Evolutionary conservation across 371 early-diverging fungal species (phyloP).

Genomic region (Mucor ambiguus): DNA sequence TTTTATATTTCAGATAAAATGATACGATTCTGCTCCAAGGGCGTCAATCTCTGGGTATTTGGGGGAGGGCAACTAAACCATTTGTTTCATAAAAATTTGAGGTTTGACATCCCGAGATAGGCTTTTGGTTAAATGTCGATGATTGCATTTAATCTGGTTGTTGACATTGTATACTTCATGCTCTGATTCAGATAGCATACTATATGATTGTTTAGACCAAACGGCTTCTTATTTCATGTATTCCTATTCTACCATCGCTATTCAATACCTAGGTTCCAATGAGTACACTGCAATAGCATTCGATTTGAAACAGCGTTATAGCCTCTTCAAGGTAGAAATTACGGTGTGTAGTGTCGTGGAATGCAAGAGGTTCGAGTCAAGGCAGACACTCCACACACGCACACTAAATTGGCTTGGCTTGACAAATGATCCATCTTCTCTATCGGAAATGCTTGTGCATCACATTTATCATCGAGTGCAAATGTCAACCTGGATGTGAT

Average conservation of each 20-base stretch:
- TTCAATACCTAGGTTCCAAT: too few species aligned
- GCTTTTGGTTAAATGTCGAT: not conserved
- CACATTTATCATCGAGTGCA: not conserved
- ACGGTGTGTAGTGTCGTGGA: not conserved
- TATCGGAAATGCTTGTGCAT: not conserved
- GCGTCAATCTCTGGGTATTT: conserved; percentile 3
- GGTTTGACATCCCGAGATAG: not conserved
- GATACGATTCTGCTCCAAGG: not conserved
- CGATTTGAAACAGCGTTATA: not conserved
- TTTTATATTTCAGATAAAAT: not conserved
- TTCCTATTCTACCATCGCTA: too few species aligned
- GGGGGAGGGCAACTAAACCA: not conserved
- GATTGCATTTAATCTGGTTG: not conserved
- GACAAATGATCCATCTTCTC: not conserved
- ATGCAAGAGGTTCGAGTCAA: not conserved
- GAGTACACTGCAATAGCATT: not conserved
- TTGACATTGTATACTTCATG: not conserved
- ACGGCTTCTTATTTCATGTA: not conserved
- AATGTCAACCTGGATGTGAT: not conserved
- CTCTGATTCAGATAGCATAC: not conserved
- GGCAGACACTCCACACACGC: not conserved
- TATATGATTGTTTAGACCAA: not conserved
- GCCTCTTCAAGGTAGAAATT: not conserved
- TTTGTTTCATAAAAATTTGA: not conserved
- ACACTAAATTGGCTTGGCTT: not conserved